Base-by-base conservation (phyloP, 163 green algal species). In the Prototheca wickerhamii region DNA sequence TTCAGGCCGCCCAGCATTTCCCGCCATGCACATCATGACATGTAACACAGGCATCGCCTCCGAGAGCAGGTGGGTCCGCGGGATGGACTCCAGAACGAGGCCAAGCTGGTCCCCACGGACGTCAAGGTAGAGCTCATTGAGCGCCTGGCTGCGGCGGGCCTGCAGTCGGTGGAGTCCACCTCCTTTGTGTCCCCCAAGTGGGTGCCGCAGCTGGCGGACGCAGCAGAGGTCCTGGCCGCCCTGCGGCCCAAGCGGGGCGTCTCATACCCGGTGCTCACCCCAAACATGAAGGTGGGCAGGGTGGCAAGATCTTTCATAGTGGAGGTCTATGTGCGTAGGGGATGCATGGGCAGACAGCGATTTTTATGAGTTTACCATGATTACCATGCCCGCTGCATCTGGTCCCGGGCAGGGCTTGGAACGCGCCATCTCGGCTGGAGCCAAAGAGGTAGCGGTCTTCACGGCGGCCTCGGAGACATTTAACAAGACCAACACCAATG, bases 21-120 rank as follows among this genome's bases (percentile, higher is more conserved):
- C 63, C 30, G 51, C 63, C 46, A 30, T 21, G n/a, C 15, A 31
- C n/a, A 10, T 7, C 4, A 60, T 82, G 30, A 69, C 77, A 0
- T 33, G 56, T 40, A 52, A 57, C 15, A 78, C 87, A 0, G 69
- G 50, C 1, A 76, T 91, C 4, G 85, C 84, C n/a, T n/a, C n/a
- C n/a, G n/a, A n/a, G n/a, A n/a, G 3, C 86, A 95, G 54, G 88
- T 95, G 7, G 84, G 86, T 1, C 86, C 89, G 0, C 67, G 90
- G 0, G 90, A 97, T 52, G 90, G 90, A 5, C 80, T 97, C 37
- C 90, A 97, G 65, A 97, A 96, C 60, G 90, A 97, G 71, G 50
- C 67, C 5, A 43, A 71, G 23, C 57, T 63, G 55, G 69, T 89
- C 2, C 61, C 76, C 12, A 70, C 76, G n/a, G 70, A 72, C 4